Percentiles rank a stretch among this genome's conserved stretches.
Conservation (phyloP, 1,139 yeast species). For the Wickerhamomyces sp. region DNA sequence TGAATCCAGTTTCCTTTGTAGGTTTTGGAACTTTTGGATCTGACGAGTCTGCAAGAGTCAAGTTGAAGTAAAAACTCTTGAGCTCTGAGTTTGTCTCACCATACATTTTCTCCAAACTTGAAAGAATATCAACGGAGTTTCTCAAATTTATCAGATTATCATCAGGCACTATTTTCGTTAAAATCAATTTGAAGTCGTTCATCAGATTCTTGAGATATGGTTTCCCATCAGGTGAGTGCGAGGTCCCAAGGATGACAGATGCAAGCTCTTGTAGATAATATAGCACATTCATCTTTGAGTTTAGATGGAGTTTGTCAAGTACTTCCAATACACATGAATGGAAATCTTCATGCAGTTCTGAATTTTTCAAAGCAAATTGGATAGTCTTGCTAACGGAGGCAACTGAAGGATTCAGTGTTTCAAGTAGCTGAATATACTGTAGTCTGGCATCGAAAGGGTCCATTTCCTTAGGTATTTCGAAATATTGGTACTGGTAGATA, state of each 20-base stretch:
- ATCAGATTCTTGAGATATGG: slow-evolving; percentile 33
- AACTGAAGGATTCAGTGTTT: slow-evolving; percentile 57
- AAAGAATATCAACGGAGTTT: slow-evolving; percentile 15
- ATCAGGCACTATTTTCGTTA: slow-evolving; percentile 17
- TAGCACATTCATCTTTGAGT: slow-evolving; percentile 59
- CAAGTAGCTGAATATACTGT: slow-evolving; percentile 58
- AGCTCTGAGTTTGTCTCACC: slow-evolving; percentile 8
- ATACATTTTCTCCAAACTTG: slow-evolving; percentile 14
- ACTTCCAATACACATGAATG: slow-evolving; percentile 67
- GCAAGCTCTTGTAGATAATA: slow-evolving; percentile 63
- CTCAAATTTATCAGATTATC: slow-evolving; percentile 18
- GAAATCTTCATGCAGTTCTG: slow-evolving; percentile 65
- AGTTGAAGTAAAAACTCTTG: slow-evolving; percentile 2
- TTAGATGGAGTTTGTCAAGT: slow-evolving; percentile 51
- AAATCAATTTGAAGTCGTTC: slow-evolving; percentile 14
- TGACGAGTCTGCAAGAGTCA: slow-evolving; percentile 2
- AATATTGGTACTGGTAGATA: too few relatives aligned
- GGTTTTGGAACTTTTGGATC: background rate
- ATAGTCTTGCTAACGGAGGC: slow-evolving; percentile 52
- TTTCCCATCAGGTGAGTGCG: background rate
- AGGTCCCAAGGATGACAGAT: slow-evolving; percentile 22
- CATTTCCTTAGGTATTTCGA: slow-evolving; percentile 34
- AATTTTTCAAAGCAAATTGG: slow-evolving; percentile 53
- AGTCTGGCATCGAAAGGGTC: slow-evolving; percentile 78
- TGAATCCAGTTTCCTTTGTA: slow-evolving; percentile 7